Base-by-base conservation (phyloP, 352 stramenopile species). In the Globisporangium nodosum region DNA sequence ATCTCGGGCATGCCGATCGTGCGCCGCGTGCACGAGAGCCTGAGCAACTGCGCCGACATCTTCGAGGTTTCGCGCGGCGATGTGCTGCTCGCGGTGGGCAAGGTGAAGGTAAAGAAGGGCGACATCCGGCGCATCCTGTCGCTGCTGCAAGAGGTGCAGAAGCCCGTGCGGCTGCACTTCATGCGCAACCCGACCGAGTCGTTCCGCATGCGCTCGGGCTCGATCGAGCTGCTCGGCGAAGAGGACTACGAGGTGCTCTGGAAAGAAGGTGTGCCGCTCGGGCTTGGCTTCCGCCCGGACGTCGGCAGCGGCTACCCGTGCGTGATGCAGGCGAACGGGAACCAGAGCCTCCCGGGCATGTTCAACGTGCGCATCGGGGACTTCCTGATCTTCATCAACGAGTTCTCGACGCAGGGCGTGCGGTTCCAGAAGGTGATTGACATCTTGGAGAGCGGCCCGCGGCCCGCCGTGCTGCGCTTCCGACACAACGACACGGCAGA, bases 211-310 rank as follows among this genome's bases (percentile, higher is more conserved):
- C 78, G 83, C 15, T 76, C 81, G 31, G 78, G 79, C 27, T 91
- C 80, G 48, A 71, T 91, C 1, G 82, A 89, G 50, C 58, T 92
- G 30, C 62, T 93, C 6, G 81, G 81, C 21, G 83, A 91, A 73
- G 80, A 95, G 64, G 85, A 95, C 49, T 95, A 93, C 54, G 85
- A 95, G 53, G 84, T 95, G 37, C 52, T 93, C 45, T 95, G 85
- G 85, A 83, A 83, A 47, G 83, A 94, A 65, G 80, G 80, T n/a
- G 82, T 92, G 12, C 82, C 85, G 5, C 82, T 94, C 43, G 83
- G 81, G 37, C 69, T 94, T 21, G 83, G 85, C 3, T 95, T 95
- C 62, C 84, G 83, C 18, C 85, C 85, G 0, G 78, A 90, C 56
- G 75, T 74, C n/a, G 82, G 78, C 21, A 89, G 73, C 47, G 82